Percentiles rank a stretch among this genome's conserved stretches.
Conservation (phyloP, 2,329 filamentous ascomycete genomes). For the Clathrospora elynae region DNA sequence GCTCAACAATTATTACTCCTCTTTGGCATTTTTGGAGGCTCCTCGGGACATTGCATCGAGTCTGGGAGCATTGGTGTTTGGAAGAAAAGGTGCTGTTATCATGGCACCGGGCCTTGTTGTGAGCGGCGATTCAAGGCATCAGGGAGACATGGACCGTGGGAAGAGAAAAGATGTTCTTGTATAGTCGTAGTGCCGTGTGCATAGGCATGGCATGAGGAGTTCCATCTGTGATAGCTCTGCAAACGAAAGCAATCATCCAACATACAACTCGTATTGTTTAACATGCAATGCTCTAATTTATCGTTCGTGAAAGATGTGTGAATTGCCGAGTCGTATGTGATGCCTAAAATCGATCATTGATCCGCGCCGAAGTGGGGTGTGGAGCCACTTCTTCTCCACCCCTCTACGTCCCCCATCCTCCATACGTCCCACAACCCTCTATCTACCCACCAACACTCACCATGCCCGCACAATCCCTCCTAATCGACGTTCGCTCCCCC, state of each 20-base stretch:
- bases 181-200: constrained; percentile 17
- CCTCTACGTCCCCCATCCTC: neutral
- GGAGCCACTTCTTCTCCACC: neutral
- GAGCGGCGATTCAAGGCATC: constrained; percentile 15
- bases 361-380: no score
- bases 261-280: neutral
- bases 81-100: constrained; percentile 11
- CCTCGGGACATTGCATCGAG: constrained; percentile 10
- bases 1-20: constrained; percentile 10
- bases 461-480: constrained; percentile 22
- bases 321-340: no score
- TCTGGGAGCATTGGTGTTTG: constrained; percentile 17
- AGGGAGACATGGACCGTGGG: constrained; percentile 1
- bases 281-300: neutral
- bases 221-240: constrained; percentile 8
- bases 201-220: constrained; percentile 12
- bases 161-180: constrained; percentile 21
- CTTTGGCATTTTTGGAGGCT: constrained; percentile 12
- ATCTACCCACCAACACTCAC: neutral
- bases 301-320: neutral
- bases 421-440: constrained; percentile 4
- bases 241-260: constrained; percentile 15
- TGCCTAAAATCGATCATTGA: no score
- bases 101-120: constrained; percentile 16
- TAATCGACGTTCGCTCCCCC: constrained; percentile 48